phyloP scores from a whole-genome alignment of 2,329 filamentous ascomycete genomes.

The Samsoniella hepiali region DNA sequence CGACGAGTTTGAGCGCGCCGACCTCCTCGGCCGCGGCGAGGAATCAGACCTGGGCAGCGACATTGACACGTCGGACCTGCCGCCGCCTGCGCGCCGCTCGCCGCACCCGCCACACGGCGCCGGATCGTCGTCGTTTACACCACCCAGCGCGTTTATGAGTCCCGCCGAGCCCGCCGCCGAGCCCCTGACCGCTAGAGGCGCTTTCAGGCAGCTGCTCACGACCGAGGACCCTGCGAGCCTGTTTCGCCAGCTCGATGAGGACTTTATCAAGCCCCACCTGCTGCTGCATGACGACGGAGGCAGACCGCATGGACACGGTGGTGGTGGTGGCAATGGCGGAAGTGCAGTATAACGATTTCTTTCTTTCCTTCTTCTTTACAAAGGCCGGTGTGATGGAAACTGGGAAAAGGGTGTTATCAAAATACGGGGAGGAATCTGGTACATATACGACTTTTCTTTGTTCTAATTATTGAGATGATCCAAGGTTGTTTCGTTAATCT shows the following conservation, averaged over 20 bases:
- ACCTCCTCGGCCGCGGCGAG: constrained; percentile 51
- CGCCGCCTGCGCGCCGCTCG: constrained; percentile 53
- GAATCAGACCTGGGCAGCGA: constrained; percentile 62
- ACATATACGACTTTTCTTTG: not conserved
- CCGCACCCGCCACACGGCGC: constrained; percentile 28
- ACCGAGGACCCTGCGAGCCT: constrained; percentile 85
- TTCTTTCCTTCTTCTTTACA: not conserved
- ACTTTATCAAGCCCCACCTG: constrained; percentile 89
- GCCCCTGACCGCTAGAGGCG: constrained; percentile 67
- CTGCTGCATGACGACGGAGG: constrained; percentile 62
- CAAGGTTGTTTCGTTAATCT: not conserved
- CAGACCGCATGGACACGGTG: constrained; percentile 22
- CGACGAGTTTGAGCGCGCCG: constrained; percentile 53
- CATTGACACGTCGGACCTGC: constrained; percentile 64
- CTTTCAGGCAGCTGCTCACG: constrained; percentile 77
- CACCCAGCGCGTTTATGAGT: constrained; percentile 31
- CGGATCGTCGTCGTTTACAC: constrained; percentile 23
- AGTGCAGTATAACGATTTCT: constrained; percentile 16
- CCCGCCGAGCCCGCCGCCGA: constrained; percentile 30
- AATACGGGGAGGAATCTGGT: not conserved
- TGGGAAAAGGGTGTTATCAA: not conserved
- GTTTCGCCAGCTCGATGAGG: constrained; percentile 91
- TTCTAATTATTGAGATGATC: not conserved
- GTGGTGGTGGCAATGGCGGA: constrained; percentile 29
- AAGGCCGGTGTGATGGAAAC: not conserved